Percentiles rank a stretch among this genome's conserved stretches.
These are phyloP conservation scores for Syzygium malaccense DNA, from an alignment of 441 rosid species.

Conservation along the genomic window DNA sequence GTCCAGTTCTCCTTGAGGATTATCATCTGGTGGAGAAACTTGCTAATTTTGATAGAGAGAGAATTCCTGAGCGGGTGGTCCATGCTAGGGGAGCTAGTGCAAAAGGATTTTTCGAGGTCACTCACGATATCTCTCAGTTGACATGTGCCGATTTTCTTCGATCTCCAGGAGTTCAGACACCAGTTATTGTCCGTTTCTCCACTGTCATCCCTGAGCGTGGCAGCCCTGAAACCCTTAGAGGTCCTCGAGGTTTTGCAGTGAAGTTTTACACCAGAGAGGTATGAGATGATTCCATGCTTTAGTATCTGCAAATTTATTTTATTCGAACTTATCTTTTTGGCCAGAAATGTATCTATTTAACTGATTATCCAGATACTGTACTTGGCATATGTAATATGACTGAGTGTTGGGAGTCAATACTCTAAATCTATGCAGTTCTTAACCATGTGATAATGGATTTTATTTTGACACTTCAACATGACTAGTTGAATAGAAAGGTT, in stretches of 20 bases:
- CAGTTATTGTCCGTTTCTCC: conserved; percentile 81
- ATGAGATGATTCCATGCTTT: background rate
- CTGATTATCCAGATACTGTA: background rate
- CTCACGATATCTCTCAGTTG: conserved; percentile 59
- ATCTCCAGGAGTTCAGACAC: conserved; percentile 92
- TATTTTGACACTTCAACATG: background rate
- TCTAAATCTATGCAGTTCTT: background rate
- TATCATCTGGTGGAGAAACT: conserved; percentile 88
- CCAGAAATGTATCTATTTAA: background rate
- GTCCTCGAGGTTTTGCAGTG: conserved; percentile 95
- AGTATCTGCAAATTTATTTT: background rate
- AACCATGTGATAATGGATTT: background rate
- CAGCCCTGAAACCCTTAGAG: conserved; percentile 93
- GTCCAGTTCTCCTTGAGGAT: conserved; percentile 91
- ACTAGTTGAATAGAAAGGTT: background rate
- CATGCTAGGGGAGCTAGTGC: conserved; percentile 98
- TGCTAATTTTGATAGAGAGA: conserved; percentile 88
- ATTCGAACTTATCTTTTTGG: background rate
- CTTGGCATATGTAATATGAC: background rate
- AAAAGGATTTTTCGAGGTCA: conserved; percentile 57
- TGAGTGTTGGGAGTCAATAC: background rate
- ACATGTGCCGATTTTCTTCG: conserved; percentile 94
- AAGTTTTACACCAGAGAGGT: conserved; percentile 99
- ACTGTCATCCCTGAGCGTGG: conserved; percentile 92
- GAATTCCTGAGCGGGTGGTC: conserved; percentile 96